Evolutionary conservation across 2,329 filamentous ascomycete genomes (phyloP).

Genomic region (Stromatinia cepivora): DNA sequence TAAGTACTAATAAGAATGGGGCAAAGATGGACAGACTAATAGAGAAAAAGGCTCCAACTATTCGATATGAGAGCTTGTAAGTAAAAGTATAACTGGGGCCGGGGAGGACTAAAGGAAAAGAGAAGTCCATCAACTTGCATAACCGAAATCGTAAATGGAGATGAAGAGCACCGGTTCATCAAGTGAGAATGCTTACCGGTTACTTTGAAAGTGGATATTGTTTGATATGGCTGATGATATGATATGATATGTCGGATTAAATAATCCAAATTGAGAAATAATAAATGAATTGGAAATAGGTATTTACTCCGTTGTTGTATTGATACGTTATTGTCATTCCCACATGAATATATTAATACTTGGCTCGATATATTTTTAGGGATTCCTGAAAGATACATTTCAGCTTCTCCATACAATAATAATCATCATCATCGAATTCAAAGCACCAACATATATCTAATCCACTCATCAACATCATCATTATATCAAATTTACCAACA

Average conservation of each 20-base stretch:
- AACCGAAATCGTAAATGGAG: constrained; percentile 12
- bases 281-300: background rate
- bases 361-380: background rate
- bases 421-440: background rate
- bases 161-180: background rate
- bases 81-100: background rate
- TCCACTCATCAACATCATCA: background rate
- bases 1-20: background rate
- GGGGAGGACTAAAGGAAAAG: background rate
- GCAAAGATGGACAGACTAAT: background rate
- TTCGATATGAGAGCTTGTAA: background rate
- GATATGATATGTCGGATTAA: background rate
- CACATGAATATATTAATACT: background rate
- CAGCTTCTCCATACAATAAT: background rate
- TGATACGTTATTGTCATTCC: background rate
- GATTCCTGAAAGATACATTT: background rate
- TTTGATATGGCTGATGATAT: background rate
- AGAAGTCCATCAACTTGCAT: background rate
- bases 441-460: background rate
- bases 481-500: constrained; percentile 5
- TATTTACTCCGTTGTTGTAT: background rate
- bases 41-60: background rate
- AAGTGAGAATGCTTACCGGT: constrained; percentile 1
- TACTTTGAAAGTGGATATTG: constrained; percentile 1
- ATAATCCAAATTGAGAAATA: background rate